Evolutionary conservation across 2,329 filamentous ascomycete species (phyloP).

Genomic region (Fusarium beomiforme): DNA sequence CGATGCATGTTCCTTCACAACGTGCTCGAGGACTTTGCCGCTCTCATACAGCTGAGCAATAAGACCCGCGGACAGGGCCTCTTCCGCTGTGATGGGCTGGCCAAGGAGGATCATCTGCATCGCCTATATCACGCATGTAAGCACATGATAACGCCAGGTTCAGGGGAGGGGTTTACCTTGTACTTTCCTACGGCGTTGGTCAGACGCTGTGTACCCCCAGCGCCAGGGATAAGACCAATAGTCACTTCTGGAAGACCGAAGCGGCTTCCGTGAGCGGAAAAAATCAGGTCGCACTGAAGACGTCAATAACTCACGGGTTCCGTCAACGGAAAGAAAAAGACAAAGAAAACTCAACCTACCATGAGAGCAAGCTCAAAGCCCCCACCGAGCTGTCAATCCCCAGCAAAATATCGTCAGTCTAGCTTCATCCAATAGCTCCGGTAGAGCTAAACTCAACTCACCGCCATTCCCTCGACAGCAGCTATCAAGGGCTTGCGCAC

Average conservation of each 20-base stretch:
- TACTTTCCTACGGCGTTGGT: constrained; percentile 54
- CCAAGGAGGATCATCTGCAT: constrained; percentile 49
- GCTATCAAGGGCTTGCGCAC: constrained; percentile 59
- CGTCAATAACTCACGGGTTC: neutral
- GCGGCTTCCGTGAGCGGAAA: constrained; percentile 48
- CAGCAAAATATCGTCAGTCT: constrained; percentile 7
- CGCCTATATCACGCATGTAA: constrained; percentile 34
- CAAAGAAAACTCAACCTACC: constrained; percentile 43
- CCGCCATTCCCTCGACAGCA: constrained; percentile 61
- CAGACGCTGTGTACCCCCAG: constrained; percentile 53
- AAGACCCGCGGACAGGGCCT: constrained; percentile 42
- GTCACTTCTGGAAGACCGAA: constrained; percentile 54
- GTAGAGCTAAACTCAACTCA: constrained; percentile 44
- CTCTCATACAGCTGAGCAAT: constrained; percentile 42
- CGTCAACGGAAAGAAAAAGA: neutral
- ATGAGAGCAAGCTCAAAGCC: constrained; percentile 61
- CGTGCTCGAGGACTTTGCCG: constrained; percentile 42
- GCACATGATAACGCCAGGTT: neutral
- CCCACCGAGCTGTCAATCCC: constrained; percentile 55
- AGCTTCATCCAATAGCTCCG: neutral
- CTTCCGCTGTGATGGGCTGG: constrained; percentile 38
- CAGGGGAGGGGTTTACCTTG: constrained; percentile 41
- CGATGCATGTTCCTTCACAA: constrained; percentile 38
- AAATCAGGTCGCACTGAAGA: constrained; percentile 52
- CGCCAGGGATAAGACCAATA: constrained; percentile 54